Evolutionary conservation across 805 yeast genomes (phyloP), one percentile per base, ranked within the genome.

Genomic region (Lipomyces kockii): DNA sequence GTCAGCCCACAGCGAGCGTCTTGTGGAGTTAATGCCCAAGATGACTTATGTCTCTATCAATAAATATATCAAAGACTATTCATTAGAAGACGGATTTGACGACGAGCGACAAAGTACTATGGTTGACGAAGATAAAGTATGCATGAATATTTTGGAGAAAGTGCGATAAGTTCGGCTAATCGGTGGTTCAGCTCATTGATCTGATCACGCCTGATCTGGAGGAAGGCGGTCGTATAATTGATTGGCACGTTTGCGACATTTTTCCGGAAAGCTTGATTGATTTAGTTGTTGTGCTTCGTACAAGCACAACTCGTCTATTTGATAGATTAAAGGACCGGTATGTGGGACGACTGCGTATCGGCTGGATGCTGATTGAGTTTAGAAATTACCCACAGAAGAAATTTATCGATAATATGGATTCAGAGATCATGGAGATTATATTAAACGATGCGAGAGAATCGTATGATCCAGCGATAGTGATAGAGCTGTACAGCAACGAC

Each of bases 211-310:
- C 89, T 6, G 84, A 89, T 52, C 81, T 93, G 60, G 89, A 89
- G 62, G 81, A 86, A 70, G 99, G 99, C n/a, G 97, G 96, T 1
- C 83, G 84, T n/a, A 81, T 95, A 8, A 83, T 95, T 12, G 99
- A 95, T 78, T 95, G 99, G 99, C 99, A 95, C 77, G 95, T 94
- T 57, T 92, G 97, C 79, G 99, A 95, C 75, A 86, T 91, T 25
- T 94, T 95, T 76, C 98, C 98, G 0, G 98, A 92, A 76, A 82
- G 96, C 72, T 84, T 92, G 77, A 90, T 95, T 61, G 99, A 95
- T 78, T 82, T 95, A 69, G 98, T 95, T 5, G 89, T 92, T 52
- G 99, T 95, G 0, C 82, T 95, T 64, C 83, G 93, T 71, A 88
- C 97, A 57, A 89, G 90, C 74, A 92, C 90, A 74, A 80, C 87